A percentile compares a stretch with the other conserved stretches of the same genome.
phyloP scores from a whole-genome alignment of 768 basidiomycete species.

The Hirschioporus abietinus region DNA sequence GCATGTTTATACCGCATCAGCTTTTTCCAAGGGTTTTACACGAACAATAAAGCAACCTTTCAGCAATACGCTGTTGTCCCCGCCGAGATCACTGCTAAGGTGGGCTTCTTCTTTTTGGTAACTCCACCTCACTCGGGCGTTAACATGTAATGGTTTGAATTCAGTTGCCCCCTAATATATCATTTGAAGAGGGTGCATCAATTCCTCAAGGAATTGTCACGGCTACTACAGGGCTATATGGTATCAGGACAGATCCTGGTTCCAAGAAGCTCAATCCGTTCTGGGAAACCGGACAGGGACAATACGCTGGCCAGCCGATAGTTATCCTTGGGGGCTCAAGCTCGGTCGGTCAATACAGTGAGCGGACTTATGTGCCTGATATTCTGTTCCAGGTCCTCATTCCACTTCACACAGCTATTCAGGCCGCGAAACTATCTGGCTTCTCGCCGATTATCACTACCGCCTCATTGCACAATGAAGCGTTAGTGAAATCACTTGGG shows the following conservation, averaged over 20 bases:
- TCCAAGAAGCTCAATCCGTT: conserved; percentile 36
- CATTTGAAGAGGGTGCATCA: conserved; percentile 44
- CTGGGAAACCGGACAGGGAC: conserved; percentile 29
- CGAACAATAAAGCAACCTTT: conserved; percentile 33
- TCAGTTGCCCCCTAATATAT: conserved; percentile 37
- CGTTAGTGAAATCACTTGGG: conserved; percentile 28
- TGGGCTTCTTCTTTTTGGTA: too few relatives aligned
- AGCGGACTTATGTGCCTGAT: conserved; percentile 13
- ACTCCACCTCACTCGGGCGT: background rate
- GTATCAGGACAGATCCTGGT: conserved; percentile 29
- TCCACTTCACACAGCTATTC: conserved; percentile 16
- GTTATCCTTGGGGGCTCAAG: conserved; percentile 44
- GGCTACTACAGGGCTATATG: conserved; percentile 46
- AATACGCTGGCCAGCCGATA: conserved; percentile 39
- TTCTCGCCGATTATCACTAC: conserved; percentile 26
- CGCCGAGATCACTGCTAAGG: conserved; percentile 37
- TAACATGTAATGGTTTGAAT: background rate
- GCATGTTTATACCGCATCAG: background rate
- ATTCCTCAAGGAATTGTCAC: conserved; percentile 45
- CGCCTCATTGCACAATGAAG: conserved; percentile 19
- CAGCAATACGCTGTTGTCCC: conserved; percentile 41
- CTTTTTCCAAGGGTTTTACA: conserved; percentile 30
- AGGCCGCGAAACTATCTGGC: conserved; percentile 22
- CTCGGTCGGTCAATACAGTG: conserved; percentile 48
- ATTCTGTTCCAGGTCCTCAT: background rate